Evolutionary conservation across 2,329 filamentous ascomycete species (phyloP).

Genomic region (Cladosporium sp.): DNA sequence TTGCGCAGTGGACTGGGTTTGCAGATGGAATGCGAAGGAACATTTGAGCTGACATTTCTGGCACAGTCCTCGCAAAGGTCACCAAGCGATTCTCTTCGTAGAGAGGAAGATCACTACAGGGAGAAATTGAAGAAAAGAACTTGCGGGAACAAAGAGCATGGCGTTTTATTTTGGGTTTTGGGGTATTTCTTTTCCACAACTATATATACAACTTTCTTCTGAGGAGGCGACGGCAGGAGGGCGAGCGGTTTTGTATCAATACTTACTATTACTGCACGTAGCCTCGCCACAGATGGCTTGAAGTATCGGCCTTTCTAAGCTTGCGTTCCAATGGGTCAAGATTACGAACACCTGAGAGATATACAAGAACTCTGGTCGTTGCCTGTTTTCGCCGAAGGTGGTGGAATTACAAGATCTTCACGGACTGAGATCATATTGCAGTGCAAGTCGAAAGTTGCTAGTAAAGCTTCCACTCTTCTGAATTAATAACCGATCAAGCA

Average conservation of each 20-base stretch:
- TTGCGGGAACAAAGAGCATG: not conserved
- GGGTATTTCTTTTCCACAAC: not conserved
- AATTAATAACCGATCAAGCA: too few relatives aligned
- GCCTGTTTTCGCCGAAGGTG: too few relatives aligned
- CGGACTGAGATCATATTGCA: too few relatives aligned
- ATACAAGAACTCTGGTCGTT: too few relatives aligned
- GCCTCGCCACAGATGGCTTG: too few relatives aligned
- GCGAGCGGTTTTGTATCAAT: conserved; percentile 4
- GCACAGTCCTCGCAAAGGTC: conserved; percentile 85
- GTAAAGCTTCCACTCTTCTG: too few relatives aligned
- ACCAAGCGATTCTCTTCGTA: conserved; percentile 75
- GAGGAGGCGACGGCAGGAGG: too few relatives aligned
- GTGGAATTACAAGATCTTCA: too few relatives aligned
- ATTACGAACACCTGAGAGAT: too few relatives aligned
- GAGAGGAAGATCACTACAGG: not conserved
- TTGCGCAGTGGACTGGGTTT: not conserved
- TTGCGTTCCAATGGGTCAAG: too few relatives aligned
- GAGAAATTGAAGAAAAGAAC: not conserved
- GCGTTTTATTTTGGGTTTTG: conserved; percentile 4
- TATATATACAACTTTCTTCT: not conserved
- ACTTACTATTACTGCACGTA: conserved; percentile 1
- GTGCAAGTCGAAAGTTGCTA: too few relatives aligned
- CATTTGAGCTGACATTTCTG: conserved; percentile 17
- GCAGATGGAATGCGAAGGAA: not conserved
- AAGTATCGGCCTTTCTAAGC: too few relatives aligned